These are phyloP conservation scores for Arthrobotrys iridis DNA, from an alignment of 2,329 filamentous ascomycete genomes.

Conservation along the genomic window DNA sequence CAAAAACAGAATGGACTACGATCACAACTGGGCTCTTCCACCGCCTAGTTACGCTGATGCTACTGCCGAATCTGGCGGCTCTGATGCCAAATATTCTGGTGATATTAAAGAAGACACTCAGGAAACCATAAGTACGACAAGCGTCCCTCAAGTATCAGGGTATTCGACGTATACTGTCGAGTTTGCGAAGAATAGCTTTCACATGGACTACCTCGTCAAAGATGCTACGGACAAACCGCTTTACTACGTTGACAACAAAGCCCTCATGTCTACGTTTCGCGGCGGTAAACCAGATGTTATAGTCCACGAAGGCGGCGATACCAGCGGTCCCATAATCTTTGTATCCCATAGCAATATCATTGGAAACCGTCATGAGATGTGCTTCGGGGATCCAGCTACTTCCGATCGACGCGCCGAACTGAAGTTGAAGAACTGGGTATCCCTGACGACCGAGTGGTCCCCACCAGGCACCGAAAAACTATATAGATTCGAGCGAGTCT, in stretches of 20 bases:
- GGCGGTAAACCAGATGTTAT: slow-evolving; percentile 34
- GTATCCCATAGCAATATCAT: slow-evolving; percentile 31
- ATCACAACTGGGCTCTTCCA: not conserved
- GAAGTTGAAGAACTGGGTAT: slow-evolving; percentile 33
- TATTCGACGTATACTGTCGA: slow-evolving; percentile 38
- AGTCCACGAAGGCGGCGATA: slow-evolving; percentile 19
- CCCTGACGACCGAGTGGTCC: slow-evolving; percentile 38
- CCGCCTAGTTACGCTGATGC: slow-evolving; percentile 28
- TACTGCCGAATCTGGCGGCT: not conserved
- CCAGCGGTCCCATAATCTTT: slow-evolving; percentile 14
- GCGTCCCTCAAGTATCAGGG: slow-evolving; percentile 19
- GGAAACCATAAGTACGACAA: slow-evolving; percentile 1
- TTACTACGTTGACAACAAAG: slow-evolving; percentile 39
- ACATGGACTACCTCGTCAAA: slow-evolving; percentile 46
- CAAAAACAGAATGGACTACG: not conserved
- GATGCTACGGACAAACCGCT: slow-evolving; percentile 11
- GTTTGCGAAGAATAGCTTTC: slow-evolving; percentile 40
- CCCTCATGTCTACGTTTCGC: slow-evolving; percentile 16
- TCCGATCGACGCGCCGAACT: slow-evolving; percentile 4
- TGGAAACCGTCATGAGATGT: slow-evolving; percentile 23
- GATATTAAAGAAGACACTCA: slow-evolving; percentile 17
- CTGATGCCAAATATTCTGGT: not conserved
- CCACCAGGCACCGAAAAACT: slow-evolving; percentile 29
- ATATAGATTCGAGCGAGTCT: slow-evolving; percentile 35
- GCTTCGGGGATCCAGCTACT: slow-evolving; percentile 15